phyloP scores from a whole-genome alignment of 495 filamentous ascomycete species.

The Hypomontagnella submonticulosa region DNA sequence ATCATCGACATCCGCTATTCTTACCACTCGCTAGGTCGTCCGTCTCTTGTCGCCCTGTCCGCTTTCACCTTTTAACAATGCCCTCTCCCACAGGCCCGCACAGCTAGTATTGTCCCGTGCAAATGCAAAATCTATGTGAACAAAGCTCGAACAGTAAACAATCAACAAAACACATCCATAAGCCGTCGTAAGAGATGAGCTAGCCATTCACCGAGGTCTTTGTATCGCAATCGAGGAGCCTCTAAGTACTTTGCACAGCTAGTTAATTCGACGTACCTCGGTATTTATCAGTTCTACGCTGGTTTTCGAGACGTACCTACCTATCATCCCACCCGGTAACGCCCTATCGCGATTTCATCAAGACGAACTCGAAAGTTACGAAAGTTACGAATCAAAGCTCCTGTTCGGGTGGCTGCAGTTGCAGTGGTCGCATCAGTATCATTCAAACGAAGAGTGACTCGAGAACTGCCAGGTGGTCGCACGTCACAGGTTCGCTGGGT shows the following conservation, averaged over 20 bases:
- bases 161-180: slow-evolving; percentile 4
- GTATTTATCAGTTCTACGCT: slow-evolving; percentile 17
- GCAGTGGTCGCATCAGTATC: slow-evolving; percentile 5
- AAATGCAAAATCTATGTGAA: slow-evolving; percentile 28
- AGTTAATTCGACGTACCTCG: slow-evolving; percentile 25
- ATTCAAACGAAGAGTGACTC: slow-evolving; percentile 12
- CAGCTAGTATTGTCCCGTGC: slow-evolving; percentile 18
- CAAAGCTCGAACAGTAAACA: slow-evolving; percentile 17
- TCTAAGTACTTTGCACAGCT: slow-evolving; percentile 21
- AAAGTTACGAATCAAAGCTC: slow-evolving; percentile 29
- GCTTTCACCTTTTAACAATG: slow-evolving; percentile 38
- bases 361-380: slow-evolving; percentile 19
- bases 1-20: slow-evolving; percentile 21
- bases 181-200: slow-evolving; percentile 22
- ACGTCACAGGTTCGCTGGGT: slow-evolving; percentile 28
- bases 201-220: slow-evolving; percentile 21
- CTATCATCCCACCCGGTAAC: slow-evolving; percentile 10
- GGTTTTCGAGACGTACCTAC: slow-evolving; percentile 12
- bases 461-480: slow-evolving; percentile 33
- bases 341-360: slow-evolving; percentile 23
- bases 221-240: slow-evolving; percentile 16
- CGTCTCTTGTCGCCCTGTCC: slow-evolving; percentile 13
- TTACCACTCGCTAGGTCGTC: slow-evolving; percentile 1
- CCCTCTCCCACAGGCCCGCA: slow-evolving; percentile 21
- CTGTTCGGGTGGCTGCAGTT: slow-evolving; percentile 17